Evolutionary conservation across 257 asterid species (phyloP).

Genomic region (Linderniella brevidens): DNA sequence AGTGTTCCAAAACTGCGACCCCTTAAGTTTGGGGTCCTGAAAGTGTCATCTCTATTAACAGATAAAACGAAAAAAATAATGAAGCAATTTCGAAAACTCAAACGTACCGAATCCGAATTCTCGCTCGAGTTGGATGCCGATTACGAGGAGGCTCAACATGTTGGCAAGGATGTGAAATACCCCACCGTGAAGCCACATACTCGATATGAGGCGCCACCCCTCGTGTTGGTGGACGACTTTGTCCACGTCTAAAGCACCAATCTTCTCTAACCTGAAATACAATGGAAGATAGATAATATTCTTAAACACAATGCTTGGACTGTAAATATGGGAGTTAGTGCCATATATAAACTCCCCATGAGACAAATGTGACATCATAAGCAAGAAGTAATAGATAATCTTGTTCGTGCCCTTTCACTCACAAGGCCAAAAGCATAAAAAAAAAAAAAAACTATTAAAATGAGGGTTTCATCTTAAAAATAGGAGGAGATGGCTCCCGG

Average conservation of each 20-base stretch:
- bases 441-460: too few relatives aligned
- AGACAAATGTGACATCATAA: too few relatives aligned
- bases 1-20: too few relatives aligned
- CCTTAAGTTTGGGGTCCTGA: too few relatives aligned
- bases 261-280: slow-evolving; percentile 38
- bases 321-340: slow-evolving; percentile 1
- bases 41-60: too few relatives aligned
- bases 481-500: too few relatives aligned
- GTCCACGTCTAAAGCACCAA: slow-evolving; percentile 77
- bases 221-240: slow-evolving; percentile 60
- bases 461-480: too few relatives aligned
- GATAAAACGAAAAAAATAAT: too few relatives aligned
- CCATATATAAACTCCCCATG: not conserved
- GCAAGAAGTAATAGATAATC: too few relatives aligned
- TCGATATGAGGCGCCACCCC: slow-evolving; percentile 83
- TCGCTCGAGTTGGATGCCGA: slow-evolving; percentile 81
- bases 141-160: slow-evolving; percentile 68
- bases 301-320: slow-evolving; percentile 1
- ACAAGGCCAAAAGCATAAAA: too few relatives aligned
- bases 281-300: slow-evolving; percentile 2
- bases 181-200: slow-evolving; percentile 90
- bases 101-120: slow-evolving; percentile 81
- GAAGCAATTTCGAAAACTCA: too few relatives aligned
- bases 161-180: slow-evolving; percentile 83
- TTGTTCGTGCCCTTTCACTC: too few relatives aligned